A percentile compares a stretch with the other conserved stretches of the same genome.
Evolutionary conservation across 2,329 filamentous ascomycete species (phyloP).

Genomic region (Cladosporium sp.): DNA sequence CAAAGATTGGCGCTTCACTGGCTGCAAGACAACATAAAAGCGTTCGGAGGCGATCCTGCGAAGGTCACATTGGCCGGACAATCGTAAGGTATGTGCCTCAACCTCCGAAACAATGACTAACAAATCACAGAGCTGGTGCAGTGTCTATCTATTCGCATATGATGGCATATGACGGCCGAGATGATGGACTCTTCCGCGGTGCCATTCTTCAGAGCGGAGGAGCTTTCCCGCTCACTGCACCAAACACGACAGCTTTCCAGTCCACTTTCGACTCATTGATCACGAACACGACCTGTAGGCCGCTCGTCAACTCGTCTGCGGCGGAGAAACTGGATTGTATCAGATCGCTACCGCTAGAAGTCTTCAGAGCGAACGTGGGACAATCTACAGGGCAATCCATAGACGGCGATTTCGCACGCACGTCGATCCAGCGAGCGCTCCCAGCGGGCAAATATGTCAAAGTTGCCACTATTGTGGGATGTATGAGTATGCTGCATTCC

Average conservation of each 20-base stretch:
- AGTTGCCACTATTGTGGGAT: background rate
- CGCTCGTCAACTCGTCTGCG: slow-evolving; percentile 50
- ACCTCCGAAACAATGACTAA: background rate
- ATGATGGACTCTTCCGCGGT: slow-evolving; percentile 41
- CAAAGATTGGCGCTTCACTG: slow-evolving; percentile 46
- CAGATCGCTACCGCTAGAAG: slow-evolving; percentile 50
- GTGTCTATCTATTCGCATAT: slow-evolving; percentile 15
- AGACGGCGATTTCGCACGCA: background rate
- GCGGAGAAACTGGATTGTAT: slow-evolving; percentile 38
- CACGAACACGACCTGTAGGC: slow-evolving; percentile 57
- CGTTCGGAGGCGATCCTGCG: slow-evolving; percentile 24
- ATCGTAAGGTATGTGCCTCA: slow-evolving; percentile 28
- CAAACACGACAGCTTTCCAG: slow-evolving; percentile 39
- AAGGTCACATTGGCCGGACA: slow-evolving; percentile 25
- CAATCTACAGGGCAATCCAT: background rate
- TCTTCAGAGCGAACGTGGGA: slow-evolving; percentile 53
- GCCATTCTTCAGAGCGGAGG: slow-evolving; percentile 31
- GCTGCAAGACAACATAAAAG: slow-evolving; percentile 45
- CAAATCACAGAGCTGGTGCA: slow-evolving; percentile 41
- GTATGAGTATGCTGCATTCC: background rate
- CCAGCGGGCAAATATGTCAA: background rate
- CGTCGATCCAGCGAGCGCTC: background rate
- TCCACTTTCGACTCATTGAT: slow-evolving; percentile 63
- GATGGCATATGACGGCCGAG: slow-evolving; percentile 51
- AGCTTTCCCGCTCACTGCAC: background rate